A percentile compares a stretch with the other conserved stretches of the same genome.
These are phyloP conservation scores for Chlorella vulgaris DNA, from an alignment of 139 green algal genomes.

Conservation along the genomic window DNA sequence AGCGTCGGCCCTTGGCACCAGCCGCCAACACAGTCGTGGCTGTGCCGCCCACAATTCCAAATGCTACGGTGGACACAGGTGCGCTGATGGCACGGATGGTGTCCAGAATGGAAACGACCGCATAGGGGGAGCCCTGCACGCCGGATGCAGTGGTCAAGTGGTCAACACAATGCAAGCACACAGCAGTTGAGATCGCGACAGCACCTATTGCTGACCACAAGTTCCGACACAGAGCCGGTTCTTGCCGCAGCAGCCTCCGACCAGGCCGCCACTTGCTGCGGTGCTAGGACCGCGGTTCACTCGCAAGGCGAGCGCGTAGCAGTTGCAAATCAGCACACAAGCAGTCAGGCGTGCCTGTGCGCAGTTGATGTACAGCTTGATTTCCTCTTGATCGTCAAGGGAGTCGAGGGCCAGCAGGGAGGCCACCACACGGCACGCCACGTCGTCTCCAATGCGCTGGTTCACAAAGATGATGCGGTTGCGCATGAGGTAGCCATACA, in stretches of 20 bases:
- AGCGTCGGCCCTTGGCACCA: conserved; percentile 90
- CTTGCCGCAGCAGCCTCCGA: too few relatives aligned
- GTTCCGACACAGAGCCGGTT: too few relatives aligned
- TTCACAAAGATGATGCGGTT: conserved; percentile 94
- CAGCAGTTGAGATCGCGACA: too few relatives aligned
- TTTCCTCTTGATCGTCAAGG: conserved; percentile 81
- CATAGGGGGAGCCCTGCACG: conserved; percentile 81
- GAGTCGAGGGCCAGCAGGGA: conserved; percentile 88
- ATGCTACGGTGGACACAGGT: conserved; percentile 79
- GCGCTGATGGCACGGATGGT: conserved; percentile 80
- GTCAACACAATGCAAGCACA: too few relatives aligned
- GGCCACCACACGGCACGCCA: conserved; percentile 68
- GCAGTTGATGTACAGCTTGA: conserved; percentile 98
- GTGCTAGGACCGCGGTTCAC: too few relatives aligned
- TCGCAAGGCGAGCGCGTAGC: too few relatives aligned
- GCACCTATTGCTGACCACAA: too few relatives aligned
- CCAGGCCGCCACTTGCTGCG: too few relatives aligned
- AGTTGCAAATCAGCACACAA: too few relatives aligned
- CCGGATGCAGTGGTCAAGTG: not conserved
- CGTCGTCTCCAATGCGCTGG: conserved; percentile 85
- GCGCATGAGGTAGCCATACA: conserved; percentile 82
- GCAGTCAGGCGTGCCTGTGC: not conserved
- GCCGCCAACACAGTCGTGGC: conserved; percentile 79
- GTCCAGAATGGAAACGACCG: conserved; percentile 87
- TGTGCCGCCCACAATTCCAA: conserved; percentile 81